These are phyloP conservation scores for Trametes coccinea DNA, from an alignment of 768 basidiomycete species.

Conservation along the genomic window DNA sequence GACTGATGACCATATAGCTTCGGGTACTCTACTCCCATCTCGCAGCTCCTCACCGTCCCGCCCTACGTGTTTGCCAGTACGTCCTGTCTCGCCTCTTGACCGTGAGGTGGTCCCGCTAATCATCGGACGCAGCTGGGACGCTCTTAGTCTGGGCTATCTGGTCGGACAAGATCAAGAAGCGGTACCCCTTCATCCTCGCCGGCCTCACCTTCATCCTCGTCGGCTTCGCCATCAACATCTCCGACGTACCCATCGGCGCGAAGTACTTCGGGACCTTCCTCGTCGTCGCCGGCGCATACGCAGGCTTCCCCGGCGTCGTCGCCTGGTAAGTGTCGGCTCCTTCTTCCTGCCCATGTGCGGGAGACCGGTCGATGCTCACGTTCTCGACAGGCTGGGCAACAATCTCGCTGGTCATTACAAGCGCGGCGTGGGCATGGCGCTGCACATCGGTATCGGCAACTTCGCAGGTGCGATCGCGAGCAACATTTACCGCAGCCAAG, in stretches of 20 bases:
- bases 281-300: conserved; percentile 61
- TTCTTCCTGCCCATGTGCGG: no score
- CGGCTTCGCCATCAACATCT: conserved; percentile 67
- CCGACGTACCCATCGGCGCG: conserved; percentile 47
- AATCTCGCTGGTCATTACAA: conserved; percentile 72
- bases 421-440: conserved; percentile 64
- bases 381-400: conserved; percentile 44
- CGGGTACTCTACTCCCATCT: conserved; percentile 55
- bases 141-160: conserved; percentile 53
- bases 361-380: no score
- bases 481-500: conserved; percentile 60
- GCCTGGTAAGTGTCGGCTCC: conserved; percentile 44
- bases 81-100: conserved; percentile 20
- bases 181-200: conserved; percentile 59
- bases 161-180: conserved; percentile 57
- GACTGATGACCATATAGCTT: conserved; percentile 40
- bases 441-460: conserved; percentile 68
- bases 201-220: conserved; percentile 52
- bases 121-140: conserved; percentile 44
- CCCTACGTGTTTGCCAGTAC: conserved; percentile 64
- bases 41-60: conserved; percentile 66
- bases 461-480: conserved; percentile 64
- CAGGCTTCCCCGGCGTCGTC: conserved; percentile 59
- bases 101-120: no score
- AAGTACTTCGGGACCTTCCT: conserved; percentile 79